These are phyloP conservation scores for Sporormia fimetaria DNA, from an alignment of 495 filamentous ascomycete genomes.

Conservation along the genomic window DNA sequence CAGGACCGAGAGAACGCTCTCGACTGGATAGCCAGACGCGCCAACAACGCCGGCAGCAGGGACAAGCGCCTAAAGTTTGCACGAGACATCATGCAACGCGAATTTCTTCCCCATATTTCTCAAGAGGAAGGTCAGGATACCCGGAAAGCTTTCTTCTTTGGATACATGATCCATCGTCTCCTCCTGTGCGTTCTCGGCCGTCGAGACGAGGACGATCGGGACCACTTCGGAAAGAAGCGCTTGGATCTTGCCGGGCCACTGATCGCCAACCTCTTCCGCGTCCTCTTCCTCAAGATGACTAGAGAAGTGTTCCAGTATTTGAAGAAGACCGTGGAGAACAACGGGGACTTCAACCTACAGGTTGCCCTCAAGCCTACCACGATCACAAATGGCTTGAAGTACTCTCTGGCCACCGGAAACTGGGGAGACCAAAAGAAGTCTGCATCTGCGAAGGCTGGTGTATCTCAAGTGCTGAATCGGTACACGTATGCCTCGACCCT, in stretches of 20 bases:
- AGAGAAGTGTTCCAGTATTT: slow-evolving; percentile 82
- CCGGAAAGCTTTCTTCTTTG: slow-evolving; percentile 93
- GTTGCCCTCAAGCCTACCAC: slow-evolving; percentile 84
- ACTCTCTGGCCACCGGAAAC: slow-evolving; percentile 96
- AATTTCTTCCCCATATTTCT: slow-evolving; percentile 91
- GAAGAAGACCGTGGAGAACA: slow-evolving; percentile 79
- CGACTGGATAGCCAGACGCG: slow-evolving; percentile 91
- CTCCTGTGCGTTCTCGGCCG: slow-evolving; percentile 84
- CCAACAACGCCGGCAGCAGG: slow-evolving; percentile 61
- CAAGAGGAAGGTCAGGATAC: slow-evolving; percentile 95
- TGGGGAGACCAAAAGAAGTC: slow-evolving; percentile 99
- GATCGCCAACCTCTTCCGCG: slow-evolving; percentile 83
- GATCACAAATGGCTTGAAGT: slow-evolving; percentile 86
- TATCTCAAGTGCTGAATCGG: slow-evolving; percentile 94
- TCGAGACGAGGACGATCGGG: slow-evolving; percentile 86
- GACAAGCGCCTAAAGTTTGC: slow-evolving; percentile 86
- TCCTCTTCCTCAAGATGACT: slow-evolving; percentile 73
- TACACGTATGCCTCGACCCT: slow-evolving; percentile 95
- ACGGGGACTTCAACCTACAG: slow-evolving; percentile 75
- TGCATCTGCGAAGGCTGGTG: slow-evolving; percentile 81
- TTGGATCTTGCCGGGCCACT: slow-evolving; percentile 91
- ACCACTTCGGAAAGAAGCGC: slow-evolving; percentile 98
- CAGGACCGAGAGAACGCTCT: slow-evolving; percentile 92
- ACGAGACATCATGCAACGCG: slow-evolving; percentile 88
- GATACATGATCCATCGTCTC: slow-evolving; percentile 95